Evolutionary conservation across 768 basidiomycete species (phyloP).

Genomic region (Phaeolepiota aurea): DNA sequence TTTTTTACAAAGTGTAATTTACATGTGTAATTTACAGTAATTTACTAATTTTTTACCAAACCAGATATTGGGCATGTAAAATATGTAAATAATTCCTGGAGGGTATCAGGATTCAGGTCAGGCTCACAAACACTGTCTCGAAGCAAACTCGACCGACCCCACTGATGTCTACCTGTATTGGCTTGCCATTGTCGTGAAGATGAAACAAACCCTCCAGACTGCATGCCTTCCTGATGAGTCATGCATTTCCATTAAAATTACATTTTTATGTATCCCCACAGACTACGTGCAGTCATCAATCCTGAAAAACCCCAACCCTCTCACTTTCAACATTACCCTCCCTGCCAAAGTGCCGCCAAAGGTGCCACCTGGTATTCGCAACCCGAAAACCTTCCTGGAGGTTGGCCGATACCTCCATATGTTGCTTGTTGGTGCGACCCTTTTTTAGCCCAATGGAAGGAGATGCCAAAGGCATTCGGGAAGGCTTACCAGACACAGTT

Average conservation of each 20-base stretch:
- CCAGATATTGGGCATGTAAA: too few species aligned
- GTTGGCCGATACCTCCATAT: slow-evolving; percentile 13
- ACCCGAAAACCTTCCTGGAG: slow-evolving; percentile 16
- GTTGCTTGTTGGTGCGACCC: slow-evolving; percentile 9
- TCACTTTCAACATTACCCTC: slow-evolving; percentile 14
- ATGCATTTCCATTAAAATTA: neutral
- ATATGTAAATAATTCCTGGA: too few species aligned
- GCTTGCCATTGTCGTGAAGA: too few species aligned
- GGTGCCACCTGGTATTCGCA: slow-evolving; percentile 13
- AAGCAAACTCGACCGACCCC: too few species aligned
- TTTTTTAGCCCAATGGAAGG: slow-evolving; percentile 9
- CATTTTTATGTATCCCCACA: slow-evolving; percentile 1
- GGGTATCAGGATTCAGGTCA: too few species aligned
- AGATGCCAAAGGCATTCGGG: slow-evolving; percentile 8
- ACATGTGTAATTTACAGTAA: too few species aligned
- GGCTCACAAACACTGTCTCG: too few species aligned
- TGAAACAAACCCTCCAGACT: too few species aligned
- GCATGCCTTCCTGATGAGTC: too few species aligned
- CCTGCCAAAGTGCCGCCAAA: slow-evolving; percentile 9
- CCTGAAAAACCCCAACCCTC: slow-evolving; percentile 18
- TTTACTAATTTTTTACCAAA: too few species aligned
- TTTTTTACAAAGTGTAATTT: too few species aligned
- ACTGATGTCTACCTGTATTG: too few species aligned
- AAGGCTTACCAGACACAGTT: slow-evolving; percentile 15
- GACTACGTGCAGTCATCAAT: slow-evolving; percentile 15